A percentile compares a stretch with the other conserved stretches of the same genome.
These are phyloP conservation scores for Cystoderma amianthinum DNA, from an alignment of 768 basidiomycete genomes.

Conservation along the genomic window DNA sequence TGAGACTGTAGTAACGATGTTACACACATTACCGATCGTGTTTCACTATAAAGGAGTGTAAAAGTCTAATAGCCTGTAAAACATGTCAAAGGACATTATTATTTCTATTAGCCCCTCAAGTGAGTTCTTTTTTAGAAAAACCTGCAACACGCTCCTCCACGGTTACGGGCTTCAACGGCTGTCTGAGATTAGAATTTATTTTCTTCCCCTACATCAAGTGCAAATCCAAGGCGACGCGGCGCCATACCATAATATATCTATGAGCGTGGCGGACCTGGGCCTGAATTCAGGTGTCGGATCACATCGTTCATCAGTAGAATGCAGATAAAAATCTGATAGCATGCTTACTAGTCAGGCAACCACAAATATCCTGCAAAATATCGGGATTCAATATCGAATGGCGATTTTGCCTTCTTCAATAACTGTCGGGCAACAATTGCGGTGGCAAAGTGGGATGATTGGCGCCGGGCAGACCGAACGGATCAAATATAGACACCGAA, in stretches of 20 bases:
- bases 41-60: not conserved
- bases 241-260: no score
- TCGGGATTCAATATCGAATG: no score
- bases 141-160: not conserved
- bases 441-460: not conserved
- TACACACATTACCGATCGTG: not conserved
- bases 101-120: no score
- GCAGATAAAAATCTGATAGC: no score
- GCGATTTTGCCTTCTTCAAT: no score
- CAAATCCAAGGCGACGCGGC: no score
- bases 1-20: not conserved
- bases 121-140: not conserved
- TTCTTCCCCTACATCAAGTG: not conserved
- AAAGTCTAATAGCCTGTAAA: not conserved
- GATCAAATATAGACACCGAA: not conserved
- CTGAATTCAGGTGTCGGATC: not conserved
- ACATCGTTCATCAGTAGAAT: not conserved
- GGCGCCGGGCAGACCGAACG: not conserved
- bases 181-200: no score
- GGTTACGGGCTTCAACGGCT: no score
- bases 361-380: no score
- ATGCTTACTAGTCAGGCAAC: no score
- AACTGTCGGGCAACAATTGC: not conserved
- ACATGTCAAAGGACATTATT: not conserved
- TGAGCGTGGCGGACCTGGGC: not conserved